Evolutionary conservation across 148 eudicot genomes (phyloP), one percentile per base, ranked within the genome.

Genomic region (Polygonum maritimum): DNA sequence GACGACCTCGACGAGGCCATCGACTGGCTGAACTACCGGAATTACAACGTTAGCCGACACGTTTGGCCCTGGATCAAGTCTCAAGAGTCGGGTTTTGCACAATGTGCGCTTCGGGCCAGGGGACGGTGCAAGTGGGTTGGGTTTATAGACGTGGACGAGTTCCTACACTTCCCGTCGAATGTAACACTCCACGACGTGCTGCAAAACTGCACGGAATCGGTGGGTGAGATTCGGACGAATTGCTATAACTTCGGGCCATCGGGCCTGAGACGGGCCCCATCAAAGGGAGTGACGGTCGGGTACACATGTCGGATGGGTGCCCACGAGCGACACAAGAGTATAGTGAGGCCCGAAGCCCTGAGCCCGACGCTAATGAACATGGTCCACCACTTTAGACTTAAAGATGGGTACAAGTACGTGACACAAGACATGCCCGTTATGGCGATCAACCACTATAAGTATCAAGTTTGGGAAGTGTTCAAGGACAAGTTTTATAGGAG

Each of bases 381-480:
- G 78, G 91, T 88, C 71, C 91, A 88, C 69, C 91, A 88, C 77
- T 88, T 88, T 73, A 75, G 81, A 39, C 73, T 88, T 51, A 73
- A 48, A 57, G 35, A 78, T 10, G 89, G 79, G 36, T 88, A 63
- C 16, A 21, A 26, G 36, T 69, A 48, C 4, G 80, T 58, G 47
- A 74, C 76, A 5, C 38, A 84, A 74, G 55, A 78, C 6, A 48
- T 41, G 36, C 81, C 69, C 35, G 49, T 52, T 62, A 1, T 85
- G 77, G 88, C 84, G 76, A 88, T 88, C 36, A 88, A 88, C 73
- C 91, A 88, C 76, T 88, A 88, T 63, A 95, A 95, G 80, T 95
- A 92, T 81, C 99, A 92, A 69, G 98, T 89, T 12, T 95, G 99
- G 99, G 93, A 95, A 60, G 82, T 76, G 55, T 95, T 95, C 44